These are phyloP conservation scores for Penicillium diatomitis DNA, from an alignment of 495 filamentous ascomycete genomes.

Conservation along the genomic window DNA sequence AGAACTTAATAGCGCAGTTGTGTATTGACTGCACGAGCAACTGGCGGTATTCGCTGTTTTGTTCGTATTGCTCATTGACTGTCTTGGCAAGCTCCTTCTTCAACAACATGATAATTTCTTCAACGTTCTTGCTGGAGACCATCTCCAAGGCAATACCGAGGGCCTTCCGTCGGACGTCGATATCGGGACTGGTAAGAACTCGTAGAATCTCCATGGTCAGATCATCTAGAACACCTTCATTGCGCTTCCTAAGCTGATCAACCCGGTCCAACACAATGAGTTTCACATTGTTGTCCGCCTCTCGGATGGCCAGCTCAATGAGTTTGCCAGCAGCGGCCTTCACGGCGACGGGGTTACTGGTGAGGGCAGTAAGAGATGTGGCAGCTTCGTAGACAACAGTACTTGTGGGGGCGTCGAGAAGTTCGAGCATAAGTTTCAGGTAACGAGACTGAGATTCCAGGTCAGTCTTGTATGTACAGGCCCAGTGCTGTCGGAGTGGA, in stretches of 20 bases:
- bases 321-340: slow-evolving; percentile 95
- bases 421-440: slow-evolving; percentile 89
- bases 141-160: slow-evolving; percentile 89
- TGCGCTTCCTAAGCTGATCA: slow-evolving; percentile 80
- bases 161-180: slow-evolving; percentile 91
- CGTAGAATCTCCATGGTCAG: slow-evolving; percentile 97
- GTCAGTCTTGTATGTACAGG: slow-evolving; percentile 12
- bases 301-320: slow-evolving; percentile 92
- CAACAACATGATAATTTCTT: slow-evolving; percentile 89
- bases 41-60: slow-evolving; percentile 94
- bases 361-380: slow-evolving; percentile 90
- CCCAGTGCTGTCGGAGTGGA: no score
- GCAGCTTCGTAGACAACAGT: slow-evolving; percentile 98
- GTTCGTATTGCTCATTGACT: slow-evolving; percentile 97
- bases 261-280: slow-evolving; percentile 95
- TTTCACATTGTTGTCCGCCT: slow-evolving; percentile 98
- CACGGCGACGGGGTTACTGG: slow-evolving; percentile 93
- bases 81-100: slow-evolving; percentile 98
- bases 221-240: slow-evolving; percentile 89
- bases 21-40: slow-evolving; percentile 95
- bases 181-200: slow-evolving; percentile 91
- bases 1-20: slow-evolving; percentile 97
- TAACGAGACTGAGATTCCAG: slow-evolving; percentile 59
- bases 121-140: slow-evolving; percentile 98
- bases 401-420: slow-evolving; percentile 83